A percentile compares a stretch with the other conserved stretches of the same genome.
phyloP scores from a whole-genome alignment of 2,329 filamentous ascomycete genomes.

The Epichloe scottii region DNA sequence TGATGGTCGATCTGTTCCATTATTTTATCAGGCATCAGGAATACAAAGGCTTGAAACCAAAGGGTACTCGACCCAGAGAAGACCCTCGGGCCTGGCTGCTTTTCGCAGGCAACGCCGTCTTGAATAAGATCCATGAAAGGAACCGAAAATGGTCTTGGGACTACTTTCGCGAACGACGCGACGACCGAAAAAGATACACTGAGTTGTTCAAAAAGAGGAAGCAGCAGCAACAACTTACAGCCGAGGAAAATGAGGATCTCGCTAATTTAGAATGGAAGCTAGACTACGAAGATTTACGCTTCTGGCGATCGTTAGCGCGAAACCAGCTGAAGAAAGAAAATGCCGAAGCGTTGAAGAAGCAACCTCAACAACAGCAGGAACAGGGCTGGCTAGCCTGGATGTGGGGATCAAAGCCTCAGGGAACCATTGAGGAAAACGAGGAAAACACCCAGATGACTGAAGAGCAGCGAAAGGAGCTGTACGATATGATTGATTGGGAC shows the following conservation, averaged over 20 bases:
- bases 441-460: conserved; percentile 86
- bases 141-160: conserved; percentile 94
- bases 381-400: conserved; percentile 88
- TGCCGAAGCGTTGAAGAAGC: conserved; percentile 67
- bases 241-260: conserved; percentile 60
- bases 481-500: conserved; percentile 96
- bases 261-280: conserved; percentile 74
- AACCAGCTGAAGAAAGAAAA: conserved; percentile 95
- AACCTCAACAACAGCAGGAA: conserved; percentile 43
- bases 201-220: conserved; percentile 92
- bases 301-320: conserved; percentile 88
- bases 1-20: conserved; percentile 98
- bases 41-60: conserved; percentile 85
- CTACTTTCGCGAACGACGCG: conserved; percentile 83
- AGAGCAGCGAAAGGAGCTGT: conserved; percentile 89
- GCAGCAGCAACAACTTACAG: conserved; percentile 55
- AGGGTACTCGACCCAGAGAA: conserved; percentile 67
- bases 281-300: conserved; percentile 87
- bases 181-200: conserved; percentile 82
- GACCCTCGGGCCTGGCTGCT: conserved; percentile 85
- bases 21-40: conserved; percentile 97
- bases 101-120: conserved; percentile 80
- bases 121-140: conserved; percentile 87
- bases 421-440: conserved; percentile 42
- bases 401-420: conserved; percentile 67